Conservation (phyloP, 768 basidiomycete species). For the Amanita rimosa region DNA sequence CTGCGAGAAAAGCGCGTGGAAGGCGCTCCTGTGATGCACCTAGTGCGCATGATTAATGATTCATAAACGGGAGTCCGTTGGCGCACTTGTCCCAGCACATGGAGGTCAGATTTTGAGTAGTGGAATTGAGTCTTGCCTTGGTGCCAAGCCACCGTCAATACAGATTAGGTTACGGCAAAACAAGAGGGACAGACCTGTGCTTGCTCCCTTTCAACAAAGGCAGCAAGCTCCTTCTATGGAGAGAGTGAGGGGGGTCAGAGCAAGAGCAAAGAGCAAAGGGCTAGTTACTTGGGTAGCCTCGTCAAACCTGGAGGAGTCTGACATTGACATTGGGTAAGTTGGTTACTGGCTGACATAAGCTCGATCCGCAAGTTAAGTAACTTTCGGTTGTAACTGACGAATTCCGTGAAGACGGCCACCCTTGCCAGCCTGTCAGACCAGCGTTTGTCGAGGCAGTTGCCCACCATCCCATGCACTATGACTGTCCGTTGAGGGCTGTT, state of each 20-base stretch:
- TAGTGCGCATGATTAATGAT: slow-evolving; percentile 18
- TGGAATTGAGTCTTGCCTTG: slow-evolving; percentile 45
- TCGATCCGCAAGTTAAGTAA: background rate
- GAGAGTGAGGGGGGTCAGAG: background rate
- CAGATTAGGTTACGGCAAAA: slow-evolving; percentile 1
- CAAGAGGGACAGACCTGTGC: slow-evolving; percentile 41
- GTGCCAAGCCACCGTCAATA: slow-evolving; percentile 7
- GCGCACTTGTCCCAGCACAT: slow-evolving; percentile 91
- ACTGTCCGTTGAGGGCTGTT: background rate
- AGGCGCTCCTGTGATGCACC: slow-evolving; percentile 74
- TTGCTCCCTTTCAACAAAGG: slow-evolving; percentile 77
- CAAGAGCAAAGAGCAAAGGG: slow-evolving; percentile 4
- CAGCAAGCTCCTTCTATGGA: slow-evolving; percentile 66
- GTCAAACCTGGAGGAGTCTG: slow-evolving; percentile 63
- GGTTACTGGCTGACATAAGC: slow-evolving; percentile 4
- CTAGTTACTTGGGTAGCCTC: slow-evolving; percentile 58
- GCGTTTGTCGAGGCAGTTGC: background rate
- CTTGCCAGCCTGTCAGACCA: background rate
- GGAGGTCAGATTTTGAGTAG: slow-evolving; percentile 69
- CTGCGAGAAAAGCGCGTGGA: slow-evolving; percentile 67
- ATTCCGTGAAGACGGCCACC: background rate
- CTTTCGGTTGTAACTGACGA: too few relatives aligned
- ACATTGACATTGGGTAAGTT: too few relatives aligned
- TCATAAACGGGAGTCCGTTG: slow-evolving; percentile 1
- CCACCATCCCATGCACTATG: too few relatives aligned